Evolutionary conservation across 2,329 filamentous ascomycete species (phyloP), one percentile per base, ranked within the genome.

Genomic region (Fusarium acutatum): DNA sequence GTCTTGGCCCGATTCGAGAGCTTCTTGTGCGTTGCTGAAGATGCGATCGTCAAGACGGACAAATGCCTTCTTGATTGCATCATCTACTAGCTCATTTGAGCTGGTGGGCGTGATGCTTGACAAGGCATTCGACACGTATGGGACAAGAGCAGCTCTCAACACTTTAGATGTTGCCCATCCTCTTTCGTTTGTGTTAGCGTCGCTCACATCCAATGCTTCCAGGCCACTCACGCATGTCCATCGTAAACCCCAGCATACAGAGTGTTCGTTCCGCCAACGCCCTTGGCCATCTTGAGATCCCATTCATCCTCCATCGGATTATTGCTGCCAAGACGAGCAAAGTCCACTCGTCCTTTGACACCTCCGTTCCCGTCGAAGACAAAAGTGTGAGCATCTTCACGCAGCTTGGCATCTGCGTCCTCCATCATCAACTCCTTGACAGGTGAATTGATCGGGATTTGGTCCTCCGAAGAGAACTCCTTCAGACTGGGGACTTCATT

Each of bases 61-160:
- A 75, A 92, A 92, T 30, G 86, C 84, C 58, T 86, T 84, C 80
- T 87, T 88, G 82, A 92, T 90, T 7, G 87, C 87, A 18, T 78
- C 79, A 35, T 88, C 86, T 30, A 91, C 84, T 6, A 85, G 82
- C 17, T 86, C 82, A 60, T 85, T 83, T 26, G 87, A 82, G 15
- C 73, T 77, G 20, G 22, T 68, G n/a, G 71, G 26, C 0, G 78
- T 69, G 2, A 86, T 73, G 5, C 67, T 66, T 17, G 75, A 65
- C 4, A 87, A 73, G 0, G 80, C 78, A 8, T 77, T 73, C 0
- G 83, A 85, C 0, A 88, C 82, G 26, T 82, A 81, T 2, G 84
- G 82, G 9, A 88, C 81, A 7, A 88, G 80, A 14, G 79, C 76
- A 41, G 81, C 75, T 40, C 82, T 83, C 7, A 88, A 77, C 10